These are phyloP conservation scores for Xylaria grammica DNA, from an alignment of 495 filamentous ascomycete species.

Conservation along the genomic window DNA sequence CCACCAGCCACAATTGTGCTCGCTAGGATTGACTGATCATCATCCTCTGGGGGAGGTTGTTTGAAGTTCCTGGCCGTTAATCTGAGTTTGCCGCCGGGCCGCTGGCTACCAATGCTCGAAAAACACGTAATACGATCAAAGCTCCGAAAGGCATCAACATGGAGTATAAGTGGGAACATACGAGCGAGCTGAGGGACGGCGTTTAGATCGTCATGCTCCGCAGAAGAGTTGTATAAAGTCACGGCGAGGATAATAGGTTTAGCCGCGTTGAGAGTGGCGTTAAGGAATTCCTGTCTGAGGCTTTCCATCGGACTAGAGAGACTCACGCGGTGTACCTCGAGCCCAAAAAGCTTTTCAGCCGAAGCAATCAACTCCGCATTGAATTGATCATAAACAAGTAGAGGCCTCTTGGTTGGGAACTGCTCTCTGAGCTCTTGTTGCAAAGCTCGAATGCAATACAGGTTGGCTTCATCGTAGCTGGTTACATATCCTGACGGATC, in stretches of 20 bases:
- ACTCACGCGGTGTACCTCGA: neutral
- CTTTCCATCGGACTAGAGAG: neutral
- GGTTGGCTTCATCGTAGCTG: neutral
- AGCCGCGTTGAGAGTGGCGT: neutral
- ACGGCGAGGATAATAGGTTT: neutral
- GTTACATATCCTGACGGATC: neutral
- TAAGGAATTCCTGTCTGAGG: neutral
- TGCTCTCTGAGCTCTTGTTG: conserved; percentile 3
- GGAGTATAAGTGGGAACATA: neutral
- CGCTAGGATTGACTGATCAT: neutral
- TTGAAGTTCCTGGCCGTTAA: neutral
- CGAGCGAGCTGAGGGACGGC: neutral
- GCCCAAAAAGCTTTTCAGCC: neutral
- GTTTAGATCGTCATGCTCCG: neutral
- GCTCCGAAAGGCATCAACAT: conserved; percentile 5
- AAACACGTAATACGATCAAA: neutral
- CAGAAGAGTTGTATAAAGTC: neutral
- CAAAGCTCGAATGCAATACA: conserved; percentile 3
- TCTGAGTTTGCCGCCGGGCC: neutral
- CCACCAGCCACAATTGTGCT: neutral
- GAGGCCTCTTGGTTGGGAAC: neutral
- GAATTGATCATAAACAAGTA: neutral
- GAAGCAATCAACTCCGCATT: neutral
- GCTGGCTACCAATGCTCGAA: neutral
- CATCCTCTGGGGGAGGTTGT: neutral